Conservation (phyloP, 2,329 filamentous ascomycete genomes). For the Aspergillus unguis region DNA sequence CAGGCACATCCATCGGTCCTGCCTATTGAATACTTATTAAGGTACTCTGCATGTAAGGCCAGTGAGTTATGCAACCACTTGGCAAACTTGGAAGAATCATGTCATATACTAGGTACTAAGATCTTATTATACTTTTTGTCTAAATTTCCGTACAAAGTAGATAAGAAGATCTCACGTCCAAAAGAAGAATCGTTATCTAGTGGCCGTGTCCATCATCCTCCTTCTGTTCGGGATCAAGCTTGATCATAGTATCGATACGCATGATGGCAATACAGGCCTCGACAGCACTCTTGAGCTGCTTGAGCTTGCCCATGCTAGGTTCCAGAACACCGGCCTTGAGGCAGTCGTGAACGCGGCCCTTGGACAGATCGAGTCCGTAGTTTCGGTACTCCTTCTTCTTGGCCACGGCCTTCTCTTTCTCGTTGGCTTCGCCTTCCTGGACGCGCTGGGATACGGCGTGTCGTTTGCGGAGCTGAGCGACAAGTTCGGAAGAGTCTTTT, state of each 20-base stretch:
- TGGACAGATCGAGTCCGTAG: constrained; percentile 87
- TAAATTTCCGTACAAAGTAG: constrained; percentile 13
- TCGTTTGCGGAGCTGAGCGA: constrained; percentile 88
- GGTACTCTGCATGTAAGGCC: no score
- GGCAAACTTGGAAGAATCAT: no score
- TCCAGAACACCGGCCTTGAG: constrained; percentile 94
- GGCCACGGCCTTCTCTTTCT: constrained; percentile 83
- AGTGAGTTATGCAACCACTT: no score
- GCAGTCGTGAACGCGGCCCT: constrained; percentile 87
- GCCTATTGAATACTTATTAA: no score
- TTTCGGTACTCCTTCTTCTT: constrained; percentile 98
- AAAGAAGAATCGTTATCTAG: constrained; percentile 42
- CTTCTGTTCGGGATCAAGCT: constrained; percentile 86
- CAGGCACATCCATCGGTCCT: no score
- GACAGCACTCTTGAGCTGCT: constrained; percentile 96
- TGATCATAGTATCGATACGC: constrained; percentile 98
- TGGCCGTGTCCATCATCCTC: constrained; percentile 84
- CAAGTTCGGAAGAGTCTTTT: constrained; percentile 91
- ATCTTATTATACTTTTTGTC: constrained; percentile 22
- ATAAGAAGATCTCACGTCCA: constrained; percentile 4
- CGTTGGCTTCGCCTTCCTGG: constrained; percentile 69
- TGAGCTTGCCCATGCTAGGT: constrained; percentile 96
- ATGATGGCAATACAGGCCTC: constrained; percentile 99
- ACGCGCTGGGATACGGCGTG: constrained; percentile 93
- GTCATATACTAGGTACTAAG: constrained; percentile 5